Evolutionary conservation across 2,329 filamentous ascomycete species (phyloP).

Genomic region (Arthrobotrys sinensis): DNA sequence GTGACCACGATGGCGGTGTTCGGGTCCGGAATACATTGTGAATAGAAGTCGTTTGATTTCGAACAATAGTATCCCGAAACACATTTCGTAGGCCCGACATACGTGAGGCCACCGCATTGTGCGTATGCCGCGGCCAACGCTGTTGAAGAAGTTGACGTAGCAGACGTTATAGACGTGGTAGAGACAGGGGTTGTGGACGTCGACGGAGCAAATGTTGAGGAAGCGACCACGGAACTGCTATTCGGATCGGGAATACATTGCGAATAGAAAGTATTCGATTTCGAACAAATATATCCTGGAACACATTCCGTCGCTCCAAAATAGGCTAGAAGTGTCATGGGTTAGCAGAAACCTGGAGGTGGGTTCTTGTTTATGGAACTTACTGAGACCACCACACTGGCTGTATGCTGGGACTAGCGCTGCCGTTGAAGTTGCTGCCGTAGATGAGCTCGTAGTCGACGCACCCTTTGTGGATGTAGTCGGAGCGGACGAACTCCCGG

Average conservation of each 20-base stretch:
- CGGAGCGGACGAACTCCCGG: background rate
- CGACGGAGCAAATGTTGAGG: background rate
- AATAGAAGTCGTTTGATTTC: slow-evolving; percentile 32
- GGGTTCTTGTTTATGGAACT: background rate
- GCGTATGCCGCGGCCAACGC: slow-evolving; percentile 16
- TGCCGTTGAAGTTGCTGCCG: slow-evolving; percentile 1
- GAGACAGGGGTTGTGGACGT: background rate
- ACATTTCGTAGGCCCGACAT: slow-evolving; percentile 21
- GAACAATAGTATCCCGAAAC: slow-evolving; percentile 29
- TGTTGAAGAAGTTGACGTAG: slow-evolving; percentile 13
- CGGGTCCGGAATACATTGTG: slow-evolving; percentile 17
- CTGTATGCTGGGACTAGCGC: slow-evolving; percentile 65
- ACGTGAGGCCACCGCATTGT: slow-evolving; percentile 28
- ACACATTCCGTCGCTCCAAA: slow-evolving; percentile 44
- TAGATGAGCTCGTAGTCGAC: background rate
- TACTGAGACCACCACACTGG: slow-evolving; percentile 68
- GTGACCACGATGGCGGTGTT: slow-evolving; percentile 6
- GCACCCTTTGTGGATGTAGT: background rate
- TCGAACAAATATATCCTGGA: slow-evolving; percentile 65
- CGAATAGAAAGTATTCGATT: slow-evolving; percentile 68
- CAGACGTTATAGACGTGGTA: slow-evolving; percentile 56
- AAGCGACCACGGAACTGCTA: slow-evolving; percentile 62
- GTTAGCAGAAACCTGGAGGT: background rate
- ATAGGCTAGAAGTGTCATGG: slow-evolving; percentile 61
- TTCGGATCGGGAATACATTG: slow-evolving; percentile 67